Conservation (phyloP, 805 yeast species). For the Saturnispora mendoncae region DNA sequence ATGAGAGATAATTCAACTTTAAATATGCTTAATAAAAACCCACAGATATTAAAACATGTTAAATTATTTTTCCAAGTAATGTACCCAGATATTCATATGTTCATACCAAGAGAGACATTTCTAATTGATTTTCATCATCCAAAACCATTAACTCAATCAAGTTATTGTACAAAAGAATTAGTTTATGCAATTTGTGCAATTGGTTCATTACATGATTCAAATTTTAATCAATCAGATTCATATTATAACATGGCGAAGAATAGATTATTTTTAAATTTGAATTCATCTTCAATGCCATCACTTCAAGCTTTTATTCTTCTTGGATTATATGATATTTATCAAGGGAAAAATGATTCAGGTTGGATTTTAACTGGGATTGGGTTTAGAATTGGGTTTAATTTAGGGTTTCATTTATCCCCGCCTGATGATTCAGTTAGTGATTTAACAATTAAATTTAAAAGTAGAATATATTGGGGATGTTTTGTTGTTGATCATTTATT, state of each 20-base stretch:
- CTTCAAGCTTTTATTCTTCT: constrained; percentile 50
- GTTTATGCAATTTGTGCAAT: constrained; percentile 50
- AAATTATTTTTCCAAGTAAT: constrained; percentile 47
- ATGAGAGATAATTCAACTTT: constrained; percentile 14
- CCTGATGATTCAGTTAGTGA: constrained; percentile 31
- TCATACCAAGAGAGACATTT: constrained; percentile 56
- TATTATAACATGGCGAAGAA: constrained; percentile 42
- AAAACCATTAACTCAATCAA: constrained; percentile 19
- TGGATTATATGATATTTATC: constrained; percentile 54
- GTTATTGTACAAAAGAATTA: constrained; percentile 47
- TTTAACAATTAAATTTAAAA: constrained; percentile 46
- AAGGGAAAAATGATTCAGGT: constrained; percentile 48
- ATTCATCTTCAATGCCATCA: constrained; percentile 42
- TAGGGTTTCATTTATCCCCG: constrained; percentile 57
- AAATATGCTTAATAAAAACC: constrained; percentile 28
- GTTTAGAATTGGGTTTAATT: constrained; percentile 54
- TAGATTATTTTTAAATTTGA: constrained; percentile 33
- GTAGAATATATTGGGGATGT: constrained; percentile 60
- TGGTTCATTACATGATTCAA: constrained; percentile 39
- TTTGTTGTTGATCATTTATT: constrained; percentile 58
- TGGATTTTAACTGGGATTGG: constrained; percentile 60
- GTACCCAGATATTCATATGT: constrained; percentile 55
- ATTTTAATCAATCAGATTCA: constrained; percentile 29
- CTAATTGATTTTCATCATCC: constrained; percentile 53
- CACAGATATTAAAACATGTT: constrained; percentile 15